phyloP scores from a whole-genome alignment of 768 basidiomycete genomes.

The Sporobolomyces phaffii region DNA sequence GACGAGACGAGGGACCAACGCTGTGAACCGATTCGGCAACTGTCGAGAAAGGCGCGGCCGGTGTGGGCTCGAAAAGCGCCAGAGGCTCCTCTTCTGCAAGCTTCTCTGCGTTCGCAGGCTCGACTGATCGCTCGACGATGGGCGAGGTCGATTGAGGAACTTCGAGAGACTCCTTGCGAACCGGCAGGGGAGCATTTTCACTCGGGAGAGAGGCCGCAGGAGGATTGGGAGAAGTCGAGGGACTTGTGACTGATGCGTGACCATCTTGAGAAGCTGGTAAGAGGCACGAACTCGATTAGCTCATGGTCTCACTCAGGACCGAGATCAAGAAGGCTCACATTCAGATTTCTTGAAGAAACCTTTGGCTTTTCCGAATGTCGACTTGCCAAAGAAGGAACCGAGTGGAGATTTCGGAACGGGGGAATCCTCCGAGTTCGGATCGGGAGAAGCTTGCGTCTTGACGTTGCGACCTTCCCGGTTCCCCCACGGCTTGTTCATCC shows the following conservation, averaged over 20 bases:
- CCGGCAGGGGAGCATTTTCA: neutral
- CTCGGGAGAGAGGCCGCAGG: neutral
- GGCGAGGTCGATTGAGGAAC: neutral
- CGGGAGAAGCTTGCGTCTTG: neutral
- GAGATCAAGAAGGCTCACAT: neutral
- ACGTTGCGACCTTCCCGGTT: neutral
- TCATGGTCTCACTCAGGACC: neutral
- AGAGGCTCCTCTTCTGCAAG: neutral
- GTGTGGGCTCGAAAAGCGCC: neutral
- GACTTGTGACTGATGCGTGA: neutral
- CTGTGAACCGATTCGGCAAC: constrained; percentile 7
- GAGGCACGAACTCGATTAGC: neutral
- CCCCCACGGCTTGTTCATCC: constrained; percentile 19
- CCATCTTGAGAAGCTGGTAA: constrained; percentile 8
- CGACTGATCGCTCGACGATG: neutral
- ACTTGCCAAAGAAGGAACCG: constrained; percentile 23
- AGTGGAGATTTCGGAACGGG: constrained; percentile 16
- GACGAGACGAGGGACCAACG: neutral
- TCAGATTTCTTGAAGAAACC: constrained; percentile 18
- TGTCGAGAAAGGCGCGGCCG: neutral
- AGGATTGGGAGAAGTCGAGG: neutral
- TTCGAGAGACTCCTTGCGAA: constrained; percentile 17
- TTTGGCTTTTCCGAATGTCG: constrained; percentile 20
- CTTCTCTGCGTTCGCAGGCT: neutral
- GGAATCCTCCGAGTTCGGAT: neutral